A percentile compares a stretch with the other conserved stretches of the same genome.
Conservation (phyloP, 2,329 filamentous ascomycete species). For the Diaporthe citriasiana region DNA sequence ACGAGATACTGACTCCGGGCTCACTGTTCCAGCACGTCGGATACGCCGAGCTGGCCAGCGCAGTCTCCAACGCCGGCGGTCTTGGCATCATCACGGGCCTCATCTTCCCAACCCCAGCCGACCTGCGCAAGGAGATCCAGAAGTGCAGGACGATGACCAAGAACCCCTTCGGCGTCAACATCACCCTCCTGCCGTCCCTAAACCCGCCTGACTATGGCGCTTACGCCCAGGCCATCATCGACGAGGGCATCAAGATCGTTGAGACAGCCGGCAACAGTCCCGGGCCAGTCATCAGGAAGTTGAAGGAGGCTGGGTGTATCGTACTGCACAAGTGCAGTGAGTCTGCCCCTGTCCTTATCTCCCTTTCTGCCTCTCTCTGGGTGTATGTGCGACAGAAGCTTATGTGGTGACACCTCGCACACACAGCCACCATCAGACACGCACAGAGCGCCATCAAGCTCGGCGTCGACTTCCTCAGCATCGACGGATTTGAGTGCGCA, state of each 20-base stretch:
- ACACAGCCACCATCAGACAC: slow-evolving; percentile 80
- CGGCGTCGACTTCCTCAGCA: slow-evolving; percentile 95
- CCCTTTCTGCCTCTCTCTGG: no score
- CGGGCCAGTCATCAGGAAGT: slow-evolving; percentile 88
- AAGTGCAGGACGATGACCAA: slow-evolving; percentile 85
- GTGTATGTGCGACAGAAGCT: slow-evolving; percentile 9
- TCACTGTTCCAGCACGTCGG: slow-evolving; percentile 76
- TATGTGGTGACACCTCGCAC: slow-evolving; percentile 6
- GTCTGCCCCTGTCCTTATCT: slow-evolving; percentile 52
- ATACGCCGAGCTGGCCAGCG: slow-evolving; percentile 82
- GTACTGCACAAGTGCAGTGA: slow-evolving; percentile 93
- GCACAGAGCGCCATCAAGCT: slow-evolving; percentile 92
- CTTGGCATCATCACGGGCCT: slow-evolving; percentile 88
- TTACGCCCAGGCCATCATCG: slow-evolving; percentile 92
- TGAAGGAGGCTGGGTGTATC: slow-evolving; percentile 84
- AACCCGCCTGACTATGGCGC: slow-evolving; percentile 92
- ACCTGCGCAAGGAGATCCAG: slow-evolving; percentile 92
- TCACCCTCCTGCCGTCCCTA: slow-evolving; percentile 91
- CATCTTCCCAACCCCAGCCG: slow-evolving; percentile 92
- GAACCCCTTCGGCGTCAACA: slow-evolving; percentile 91
- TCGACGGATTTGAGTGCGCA: slow-evolving; percentile 98
- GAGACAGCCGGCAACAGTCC: slow-evolving; percentile 76
- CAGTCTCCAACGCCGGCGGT: slow-evolving; percentile 85
- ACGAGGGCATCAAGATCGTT: slow-evolving; percentile 91
- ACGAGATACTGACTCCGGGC: neutral